These are phyloP conservation scores for Plasmodium cynomolgi DNA, from an alignment of 169 alveolate genomes.

Conservation along the genomic window DNA sequence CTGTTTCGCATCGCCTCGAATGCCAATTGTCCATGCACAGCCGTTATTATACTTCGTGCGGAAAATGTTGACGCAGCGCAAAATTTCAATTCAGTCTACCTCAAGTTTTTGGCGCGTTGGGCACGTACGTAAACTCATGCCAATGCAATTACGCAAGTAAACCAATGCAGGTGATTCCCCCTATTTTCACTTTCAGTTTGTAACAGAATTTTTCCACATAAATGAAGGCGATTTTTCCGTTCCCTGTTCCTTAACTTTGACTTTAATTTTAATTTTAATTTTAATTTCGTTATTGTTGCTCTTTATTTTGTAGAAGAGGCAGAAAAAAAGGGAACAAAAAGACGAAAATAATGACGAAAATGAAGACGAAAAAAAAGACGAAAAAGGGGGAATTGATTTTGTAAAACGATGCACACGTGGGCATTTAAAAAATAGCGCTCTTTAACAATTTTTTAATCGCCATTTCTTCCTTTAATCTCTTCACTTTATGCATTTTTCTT, in stretches of 20 bases:
- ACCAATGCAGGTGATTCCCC: neutral
- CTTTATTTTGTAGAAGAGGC: conserved; percentile 11
- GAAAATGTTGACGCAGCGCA: neutral
- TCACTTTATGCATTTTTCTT: neutral
- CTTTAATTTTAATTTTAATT: conserved; percentile 3
- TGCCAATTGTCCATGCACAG: neutral
- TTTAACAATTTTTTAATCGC: neutral
- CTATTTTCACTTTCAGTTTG: neutral
- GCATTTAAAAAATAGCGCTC: conserved; percentile 37
- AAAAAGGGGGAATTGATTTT: conserved; percentile 5
- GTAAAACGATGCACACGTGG: conserved; percentile 53
- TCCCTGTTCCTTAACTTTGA: neutral
- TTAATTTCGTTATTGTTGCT: neutral
- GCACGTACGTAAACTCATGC: conserved; percentile 2
- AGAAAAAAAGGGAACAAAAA: neutral
- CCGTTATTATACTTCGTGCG: neutral
- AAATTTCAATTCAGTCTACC: neutral
- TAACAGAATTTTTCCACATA: neutral
- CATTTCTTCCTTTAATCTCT: conserved; percentile 5
- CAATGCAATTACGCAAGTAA: neutral
- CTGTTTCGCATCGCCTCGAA: neutral
- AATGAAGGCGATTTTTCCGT: conserved; percentile 15
- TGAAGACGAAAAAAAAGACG: neutral
- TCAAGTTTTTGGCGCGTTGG: neutral
- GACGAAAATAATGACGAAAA: neutral